These are phyloP conservation scores for Deakozyma indianensis DNA, from an alignment of 805 yeast species.

Conservation along the genomic window DNA sequence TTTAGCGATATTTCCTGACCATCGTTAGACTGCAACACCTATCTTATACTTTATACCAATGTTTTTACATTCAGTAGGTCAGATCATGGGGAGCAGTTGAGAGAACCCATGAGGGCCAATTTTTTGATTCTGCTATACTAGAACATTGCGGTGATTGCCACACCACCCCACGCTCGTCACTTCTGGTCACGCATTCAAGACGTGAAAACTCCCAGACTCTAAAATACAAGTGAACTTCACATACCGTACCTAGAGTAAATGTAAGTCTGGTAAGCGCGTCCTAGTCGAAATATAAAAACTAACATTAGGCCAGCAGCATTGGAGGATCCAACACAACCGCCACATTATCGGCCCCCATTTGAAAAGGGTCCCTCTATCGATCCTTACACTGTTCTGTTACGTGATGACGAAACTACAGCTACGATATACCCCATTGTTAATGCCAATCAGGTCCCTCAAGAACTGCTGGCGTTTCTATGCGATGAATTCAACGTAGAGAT, in stretches of 20 bases:
- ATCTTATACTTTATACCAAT: too few species aligned
- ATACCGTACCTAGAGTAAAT: not conserved
- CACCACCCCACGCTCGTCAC: too few species aligned
- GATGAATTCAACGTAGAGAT: constrained; percentile 93
- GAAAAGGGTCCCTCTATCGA: constrained; percentile 29
- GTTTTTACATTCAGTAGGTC: too few species aligned
- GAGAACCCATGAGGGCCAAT: too few species aligned
- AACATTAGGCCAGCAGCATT: constrained; percentile 30
- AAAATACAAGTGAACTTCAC: constrained; percentile 1
- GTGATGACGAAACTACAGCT: constrained; percentile 85
- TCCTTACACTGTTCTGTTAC: constrained; percentile 62
- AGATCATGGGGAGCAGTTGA: too few species aligned
- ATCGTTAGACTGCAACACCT: too few species aligned
- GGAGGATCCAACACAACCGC: constrained; percentile 35
- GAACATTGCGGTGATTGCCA: too few species aligned
- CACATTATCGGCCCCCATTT: constrained; percentile 30
- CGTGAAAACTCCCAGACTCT: constrained; percentile 1
- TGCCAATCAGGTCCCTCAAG: constrained; percentile 57
- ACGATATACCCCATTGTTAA: constrained; percentile 77
- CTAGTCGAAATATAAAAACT: not conserved
- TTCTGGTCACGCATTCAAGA: too few species aligned
- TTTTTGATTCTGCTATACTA: too few species aligned
- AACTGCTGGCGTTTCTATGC: constrained; percentile 62
- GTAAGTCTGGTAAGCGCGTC: not conserved
- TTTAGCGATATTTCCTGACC: too few species aligned